Conservation (phyloP, 805 yeast genomes). For the Metschnikowia orientalis region DNA sequence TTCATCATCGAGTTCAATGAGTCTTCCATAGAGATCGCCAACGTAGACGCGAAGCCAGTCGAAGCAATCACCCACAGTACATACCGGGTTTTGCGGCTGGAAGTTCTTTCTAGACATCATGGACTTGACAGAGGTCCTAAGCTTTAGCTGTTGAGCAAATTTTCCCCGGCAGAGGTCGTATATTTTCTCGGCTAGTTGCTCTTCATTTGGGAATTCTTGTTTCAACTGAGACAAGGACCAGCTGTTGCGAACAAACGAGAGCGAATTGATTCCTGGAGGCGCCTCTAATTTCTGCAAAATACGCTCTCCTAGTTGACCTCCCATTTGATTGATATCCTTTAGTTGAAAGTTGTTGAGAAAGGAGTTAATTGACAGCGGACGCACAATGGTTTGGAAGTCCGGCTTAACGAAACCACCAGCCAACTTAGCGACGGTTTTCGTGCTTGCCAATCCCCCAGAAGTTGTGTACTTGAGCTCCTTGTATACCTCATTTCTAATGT, state of each 20-base stretch:
- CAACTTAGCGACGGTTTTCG: constrained; percentile 75
- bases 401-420: constrained; percentile 88
- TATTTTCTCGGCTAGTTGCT: constrained; percentile 50
- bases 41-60: constrained; percentile 83
- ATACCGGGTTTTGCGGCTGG: constrained; percentile 49
- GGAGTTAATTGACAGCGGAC: constrained; percentile 40
- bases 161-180: constrained; percentile 64
- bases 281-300: constrained; percentile 47
- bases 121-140: constrained; percentile 64
- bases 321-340: constrained; percentile 82
- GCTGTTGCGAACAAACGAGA: constrained; percentile 46
- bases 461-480: constrained; percentile 72
- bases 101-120: constrained; percentile 90
- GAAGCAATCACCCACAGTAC: constrained; percentile 49
- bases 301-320: constrained; percentile 78
- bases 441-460: constrained; percentile 80
- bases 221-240: constrained; percentile 30
- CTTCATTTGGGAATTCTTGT: constrained; percentile 34
- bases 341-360: constrained; percentile 63
- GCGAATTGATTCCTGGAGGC: constrained; percentile 44
- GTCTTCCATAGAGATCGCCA: constrained; percentile 69
- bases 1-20: constrained; percentile 74
- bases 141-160: constrained; percentile 48
- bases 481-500: constrained; percentile 51
- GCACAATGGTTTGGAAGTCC: constrained; percentile 73